A percentile compares a stretch with the other conserved stretches of the same genome.
These are phyloP conservation scores for Aspergillus amoenus DNA, from an alignment of 2,329 filamentous ascomycete genomes.

Conservation along the genomic window DNA sequence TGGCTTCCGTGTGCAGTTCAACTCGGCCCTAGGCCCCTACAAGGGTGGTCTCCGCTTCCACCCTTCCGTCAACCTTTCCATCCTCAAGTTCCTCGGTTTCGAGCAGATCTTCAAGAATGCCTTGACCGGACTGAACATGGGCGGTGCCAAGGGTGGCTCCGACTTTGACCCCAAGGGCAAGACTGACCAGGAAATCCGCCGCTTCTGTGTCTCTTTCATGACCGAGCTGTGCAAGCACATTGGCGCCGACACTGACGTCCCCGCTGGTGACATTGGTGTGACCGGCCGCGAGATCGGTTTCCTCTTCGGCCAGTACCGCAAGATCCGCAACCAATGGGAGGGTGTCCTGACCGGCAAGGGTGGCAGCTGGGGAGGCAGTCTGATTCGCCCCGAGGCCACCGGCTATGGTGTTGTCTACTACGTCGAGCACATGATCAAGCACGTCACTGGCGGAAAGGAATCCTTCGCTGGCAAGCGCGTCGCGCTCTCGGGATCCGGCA, in stretches of 20 bases:
- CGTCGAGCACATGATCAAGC: slow-evolving; percentile 90
- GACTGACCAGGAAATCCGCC: slow-evolving; percentile 93
- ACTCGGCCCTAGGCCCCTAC: slow-evolving; percentile 95
- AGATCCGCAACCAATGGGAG: slow-evolving; percentile 86
- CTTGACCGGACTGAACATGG: slow-evolving; percentile 90
- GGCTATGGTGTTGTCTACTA: slow-evolving; percentile 97
- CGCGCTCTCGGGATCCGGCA: slow-evolving; percentile 93
- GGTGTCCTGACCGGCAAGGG: slow-evolving; percentile 97
- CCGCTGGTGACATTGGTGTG: slow-evolving; percentile 95
- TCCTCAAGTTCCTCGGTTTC: slow-evolving; percentile 96
- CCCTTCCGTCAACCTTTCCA: slow-evolving; percentile 63
- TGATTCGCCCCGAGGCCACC: slow-evolving; percentile 96
- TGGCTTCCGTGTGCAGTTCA: slow-evolving; percentile 97
- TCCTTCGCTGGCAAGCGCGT: slow-evolving; percentile 88
- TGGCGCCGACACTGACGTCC: slow-evolving; percentile 91
- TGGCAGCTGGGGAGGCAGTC: slow-evolving; percentile 82
- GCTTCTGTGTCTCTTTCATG: slow-evolving; percentile 97
- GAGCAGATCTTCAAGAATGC: slow-evolving; percentile 99
- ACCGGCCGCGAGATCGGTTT: slow-evolving; percentile 89
- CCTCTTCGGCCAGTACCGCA: slow-evolving; percentile 92
- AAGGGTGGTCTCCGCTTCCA: slow-evolving; percentile 97
- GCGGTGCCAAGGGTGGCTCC: slow-evolving; percentile 94
- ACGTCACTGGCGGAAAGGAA: slow-evolving; percentile 75
- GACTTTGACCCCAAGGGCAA: slow-evolving; percentile 99
- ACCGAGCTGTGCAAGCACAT: slow-evolving; percentile 93